Percentiles rank a stretch among this genome's conserved stretches.
These are phyloP conservation scores for Blastocystis sp. DNA, from an alignment of 352 stramenopile species.

Conservation along the genomic window DNA sequence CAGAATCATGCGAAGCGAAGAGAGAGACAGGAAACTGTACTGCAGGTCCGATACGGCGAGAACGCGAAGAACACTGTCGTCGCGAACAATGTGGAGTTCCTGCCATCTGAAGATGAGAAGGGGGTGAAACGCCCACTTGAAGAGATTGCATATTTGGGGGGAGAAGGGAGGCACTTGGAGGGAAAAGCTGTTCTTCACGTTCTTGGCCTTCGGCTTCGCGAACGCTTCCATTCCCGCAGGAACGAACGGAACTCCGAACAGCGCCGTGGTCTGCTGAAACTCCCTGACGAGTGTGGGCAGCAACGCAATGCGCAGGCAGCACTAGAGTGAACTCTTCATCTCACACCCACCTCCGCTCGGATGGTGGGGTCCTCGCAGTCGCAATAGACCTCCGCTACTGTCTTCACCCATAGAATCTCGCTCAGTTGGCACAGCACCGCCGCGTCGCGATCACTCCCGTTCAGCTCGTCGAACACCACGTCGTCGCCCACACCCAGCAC, in stretches of 20 bases:
- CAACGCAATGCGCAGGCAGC: background rate
- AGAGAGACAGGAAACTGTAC: slow-evolving; percentile 15
- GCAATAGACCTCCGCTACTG: background rate
- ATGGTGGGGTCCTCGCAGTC: background rate
- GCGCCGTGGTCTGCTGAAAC: background rate
- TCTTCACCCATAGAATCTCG: slow-evolving; percentile 11
- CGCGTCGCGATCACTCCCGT: background rate
- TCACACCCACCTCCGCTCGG: background rate
- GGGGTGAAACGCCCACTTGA: background rate
- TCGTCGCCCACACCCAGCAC: background rate
- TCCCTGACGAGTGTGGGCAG: background rate
- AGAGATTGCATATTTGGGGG: background rate
- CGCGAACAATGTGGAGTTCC: slow-evolving; percentile 17
- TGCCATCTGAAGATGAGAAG: slow-evolving; percentile 11
- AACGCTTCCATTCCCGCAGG: slow-evolving; percentile 26
- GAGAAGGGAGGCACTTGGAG: slow-evolving; percentile 8
- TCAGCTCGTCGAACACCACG: slow-evolving; percentile 14
- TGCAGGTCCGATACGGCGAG: background rate
- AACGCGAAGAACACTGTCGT: background rate
- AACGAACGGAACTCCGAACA: slow-evolving; percentile 30
- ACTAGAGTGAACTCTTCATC: background rate
- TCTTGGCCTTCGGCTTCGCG: background rate
- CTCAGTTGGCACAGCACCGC: background rate
- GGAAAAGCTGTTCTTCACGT: slow-evolving; percentile 31
- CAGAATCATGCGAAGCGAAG: slow-evolving; percentile 6